Evolutionary conservation across 805 yeast species (phyloP), one percentile per base, ranked within the genome.

Genomic region (Yarrowia sp.): DNA sequence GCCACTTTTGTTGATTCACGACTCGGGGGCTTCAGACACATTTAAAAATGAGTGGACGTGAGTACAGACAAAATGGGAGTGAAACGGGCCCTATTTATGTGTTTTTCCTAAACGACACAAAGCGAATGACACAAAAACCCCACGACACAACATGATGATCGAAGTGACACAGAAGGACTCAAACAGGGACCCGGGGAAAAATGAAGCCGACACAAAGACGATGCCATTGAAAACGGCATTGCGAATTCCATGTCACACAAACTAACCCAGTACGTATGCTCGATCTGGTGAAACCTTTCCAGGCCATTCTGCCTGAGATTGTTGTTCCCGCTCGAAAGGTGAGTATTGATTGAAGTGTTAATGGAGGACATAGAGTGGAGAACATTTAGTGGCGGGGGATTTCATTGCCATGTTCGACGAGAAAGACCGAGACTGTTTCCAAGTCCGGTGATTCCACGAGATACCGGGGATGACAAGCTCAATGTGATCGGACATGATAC

Each of bases 251-350:
- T n/a, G n/a, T 26, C 30, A 8, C 17, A 22, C 4, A 2, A 9
- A 24, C 48, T 40, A 52, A 21, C 56, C 32, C 35, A 71, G 71
- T 76, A 67, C 77, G 78, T 40, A 69, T 90, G 68, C 82, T 92
- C 75, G 97, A 92, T 76, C 83, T 91, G 72, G 96, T 90, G 72
- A 90, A 89, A 76, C 98, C 98, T 24, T 90, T 92, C 76, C 82
- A 89, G 71, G 88, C 96, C 38, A 87, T 86, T 75, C 80, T 92
- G 67, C 97, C 98, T 38, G 97, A 92, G 79, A 95, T 92, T 46
- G 85, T 88, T 71, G 88, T 92, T 16, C 97, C 98, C 21, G 91
- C 90, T 74, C 85, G 96, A 75, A 90, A 90, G 78, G 92, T 90
- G 17, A 66, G 68, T 59, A 43, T 3, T n/a, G n/a, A n/a, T n/a